These are phyloP conservation scores for Letharia lupina DNA, from an alignment of 495 filamentous ascomycete genomes.

Conservation along the genomic window DNA sequence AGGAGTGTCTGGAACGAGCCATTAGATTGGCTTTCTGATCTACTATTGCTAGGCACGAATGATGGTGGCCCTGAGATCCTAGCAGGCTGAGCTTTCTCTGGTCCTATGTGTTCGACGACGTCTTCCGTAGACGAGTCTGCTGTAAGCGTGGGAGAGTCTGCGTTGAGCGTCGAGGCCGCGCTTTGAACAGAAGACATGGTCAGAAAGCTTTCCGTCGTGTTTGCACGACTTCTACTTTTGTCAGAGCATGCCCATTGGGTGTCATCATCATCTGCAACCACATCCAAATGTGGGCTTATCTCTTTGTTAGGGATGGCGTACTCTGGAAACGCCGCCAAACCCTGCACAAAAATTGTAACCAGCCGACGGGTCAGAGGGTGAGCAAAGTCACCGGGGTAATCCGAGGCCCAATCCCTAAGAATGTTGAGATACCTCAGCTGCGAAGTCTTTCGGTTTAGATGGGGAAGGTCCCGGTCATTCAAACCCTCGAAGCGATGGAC, in stretches of 20 bases:
- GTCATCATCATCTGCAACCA: slow-evolving; percentile 68
- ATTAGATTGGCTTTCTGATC: slow-evolving; percentile 38
- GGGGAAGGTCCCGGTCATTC: slow-evolving; percentile 45
- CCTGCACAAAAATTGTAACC: slow-evolving; percentile 61
- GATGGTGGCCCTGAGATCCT: slow-evolving; percentile 39
- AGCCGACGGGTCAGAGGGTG: slow-evolving; percentile 62
- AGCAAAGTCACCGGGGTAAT: slow-evolving; percentile 89
- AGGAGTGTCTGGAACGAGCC: slow-evolving; percentile 46
- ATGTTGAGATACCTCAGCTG: slow-evolving; percentile 77
- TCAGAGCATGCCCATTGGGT: slow-evolving; percentile 50
- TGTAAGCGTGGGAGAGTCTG: slow-evolving; percentile 17
- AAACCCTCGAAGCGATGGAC: slow-evolving; percentile 61
- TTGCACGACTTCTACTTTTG: slow-evolving; percentile 19
- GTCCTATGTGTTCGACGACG: slow-evolving; percentile 26
- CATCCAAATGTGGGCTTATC: slow-evolving; percentile 59
- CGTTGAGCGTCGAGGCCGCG: slow-evolving; percentile 17
- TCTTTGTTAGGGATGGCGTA: slow-evolving; percentile 78
- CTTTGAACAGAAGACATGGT: slow-evolving; percentile 19
- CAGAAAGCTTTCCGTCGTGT: slow-evolving; percentile 23
- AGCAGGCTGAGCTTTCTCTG: slow-evolving; percentile 37
- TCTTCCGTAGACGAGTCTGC: slow-evolving; percentile 22
- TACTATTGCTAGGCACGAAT: slow-evolving; percentile 35
- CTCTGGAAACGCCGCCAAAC: slow-evolving; percentile 59
- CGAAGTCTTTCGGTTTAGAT: slow-evolving; percentile 61
- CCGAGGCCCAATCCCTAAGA: slow-evolving; percentile 81